Conservation (phyloP, 768 basidiomycete species). For the Russula foetens region DNA sequence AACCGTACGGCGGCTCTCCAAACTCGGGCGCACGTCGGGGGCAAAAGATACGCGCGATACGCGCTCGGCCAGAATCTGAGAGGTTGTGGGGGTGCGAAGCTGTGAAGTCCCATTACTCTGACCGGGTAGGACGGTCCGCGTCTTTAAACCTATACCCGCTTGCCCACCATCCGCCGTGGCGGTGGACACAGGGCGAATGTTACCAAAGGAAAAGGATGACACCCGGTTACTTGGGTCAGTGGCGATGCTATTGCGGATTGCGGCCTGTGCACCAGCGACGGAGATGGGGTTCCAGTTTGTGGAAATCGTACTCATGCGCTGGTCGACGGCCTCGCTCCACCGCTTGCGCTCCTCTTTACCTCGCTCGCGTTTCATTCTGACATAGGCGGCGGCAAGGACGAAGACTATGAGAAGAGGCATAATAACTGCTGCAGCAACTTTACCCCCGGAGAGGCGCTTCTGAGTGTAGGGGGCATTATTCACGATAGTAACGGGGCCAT, state of each 20-base stretch:
- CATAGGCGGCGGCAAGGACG: conserved; percentile 37
- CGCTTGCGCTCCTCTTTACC: conserved; percentile 44
- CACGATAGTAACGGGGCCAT: conserved; percentile 34
- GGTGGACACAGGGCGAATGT: conserved; percentile 39
- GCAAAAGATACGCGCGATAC: conserved; percentile 65
- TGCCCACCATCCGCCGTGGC: conserved; percentile 39
- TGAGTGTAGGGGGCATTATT: conserved; percentile 28
- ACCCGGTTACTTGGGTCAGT: conserved; percentile 35
- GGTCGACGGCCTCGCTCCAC: conserved; percentile 64
- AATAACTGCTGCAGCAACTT: conserved; percentile 56
- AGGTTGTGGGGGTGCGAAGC: conserved; percentile 43
- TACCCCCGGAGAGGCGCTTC: conserved; percentile 38
- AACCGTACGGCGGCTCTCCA: conserved; percentile 35
- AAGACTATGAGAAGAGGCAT: conserved; percentile 46
- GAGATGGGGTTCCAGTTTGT: conserved; percentile 71
- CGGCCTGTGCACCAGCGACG: conserved; percentile 60
- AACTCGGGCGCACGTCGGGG: conserved; percentile 42
- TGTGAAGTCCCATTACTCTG: conserved; percentile 30
- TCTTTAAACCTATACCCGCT: conserved; percentile 32
- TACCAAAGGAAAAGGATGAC: conserved; percentile 49
- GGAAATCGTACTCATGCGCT: conserved; percentile 77
- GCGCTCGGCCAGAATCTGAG: conserved; percentile 34
- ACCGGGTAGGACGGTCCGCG: conserved; percentile 23
- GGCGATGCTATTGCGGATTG: conserved; percentile 63
- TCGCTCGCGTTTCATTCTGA: conserved; percentile 45